Base-by-base conservation (phyloP, 176 grass and related monocot genomes). In the Lolium multiflorum region DNA sequence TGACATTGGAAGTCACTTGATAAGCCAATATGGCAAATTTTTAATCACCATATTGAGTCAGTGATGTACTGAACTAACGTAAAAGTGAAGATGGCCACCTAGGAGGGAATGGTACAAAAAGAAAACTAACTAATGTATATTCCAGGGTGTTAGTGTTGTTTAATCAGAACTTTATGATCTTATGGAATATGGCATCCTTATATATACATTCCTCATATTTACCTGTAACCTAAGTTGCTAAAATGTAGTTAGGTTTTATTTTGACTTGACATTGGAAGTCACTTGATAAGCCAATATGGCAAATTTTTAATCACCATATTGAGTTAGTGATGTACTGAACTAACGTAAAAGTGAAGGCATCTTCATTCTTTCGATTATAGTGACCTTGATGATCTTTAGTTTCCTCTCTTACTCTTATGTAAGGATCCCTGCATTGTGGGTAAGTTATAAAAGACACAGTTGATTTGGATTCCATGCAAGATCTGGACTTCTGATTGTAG, bases 401-500 rank as follows among this genome's bases (percentile, higher is more conserved):
- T 81, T 8, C 59, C 14, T 77, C 44, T 35, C 54, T 12, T 58
- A 58, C 62, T 85, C 20, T 65, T 48, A 39, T n/a, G 63, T 51
- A 59, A 52, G 20, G 43, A 67, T 72, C 47, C 39, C 5, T 72
- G 15, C 70, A 74, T 64, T 51, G 20, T 71, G 83, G 48, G 60
- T 6, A 49, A 78, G 46, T 61, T n/a, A n/a, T n/a, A n/a, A n/a
- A n/a, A 52, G 25, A 28, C 28, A 28, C 28, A 28, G 28, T 28
- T 28, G 28, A 28, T 28, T 28, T 28, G 28, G 35, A 28, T 39
- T 57, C 41, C 57, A 67, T 78, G 73, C 54, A 51, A 44, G 62
- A n/a, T 39, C 54, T 89, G 54, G 56, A 73, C 61, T 57, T 54
- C 74, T 20, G 41, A 74, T 78, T 84, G 54, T 62, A 65, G 60